Percentiles rank a stretch among this genome's conserved stretches.
These are phyloP conservation scores for Xylona heveae DNA, from an alignment of 495 filamentous ascomycete genomes.

Conservation along the genomic window DNA sequence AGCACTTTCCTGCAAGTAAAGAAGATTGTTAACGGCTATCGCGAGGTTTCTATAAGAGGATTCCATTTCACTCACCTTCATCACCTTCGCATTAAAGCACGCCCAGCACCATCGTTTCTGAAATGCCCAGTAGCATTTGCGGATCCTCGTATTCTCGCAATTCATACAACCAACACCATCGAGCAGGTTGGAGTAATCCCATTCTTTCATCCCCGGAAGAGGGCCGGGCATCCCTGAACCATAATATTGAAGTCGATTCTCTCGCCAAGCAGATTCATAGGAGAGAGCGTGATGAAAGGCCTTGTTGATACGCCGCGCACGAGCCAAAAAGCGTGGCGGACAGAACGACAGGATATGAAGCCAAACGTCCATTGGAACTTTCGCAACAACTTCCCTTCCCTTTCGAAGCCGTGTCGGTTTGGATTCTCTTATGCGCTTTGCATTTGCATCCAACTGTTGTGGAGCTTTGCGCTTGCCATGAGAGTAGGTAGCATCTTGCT, in stretches of 20 bases:
- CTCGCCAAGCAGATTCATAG: constrained; percentile 10
- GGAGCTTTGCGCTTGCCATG: too few species aligned
- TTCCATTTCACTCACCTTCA: constrained; percentile 7
- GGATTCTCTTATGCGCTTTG: constrained; percentile 5
- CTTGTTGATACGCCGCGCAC: constrained; percentile 9
- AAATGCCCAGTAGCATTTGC: constrained; percentile 16
- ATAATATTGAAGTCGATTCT: constrained; percentile 9
- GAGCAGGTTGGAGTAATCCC: constrained; percentile 13
- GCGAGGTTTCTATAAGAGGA: not conserved
- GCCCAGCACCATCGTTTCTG: constrained; percentile 13
- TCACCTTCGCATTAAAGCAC: constrained; percentile 10
- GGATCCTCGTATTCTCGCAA: constrained; percentile 7
- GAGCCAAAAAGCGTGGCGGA: constrained; percentile 7
- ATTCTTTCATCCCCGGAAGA: constrained; percentile 11
- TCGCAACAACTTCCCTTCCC: constrained; percentile 4
- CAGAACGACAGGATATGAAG: constrained; percentile 8
- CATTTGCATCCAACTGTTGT: too few species aligned
- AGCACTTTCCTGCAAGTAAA: constrained; percentile 1
- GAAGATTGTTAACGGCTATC: not conserved
- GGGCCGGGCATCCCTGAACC: constrained; percentile 9
- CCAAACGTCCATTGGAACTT: constrained; percentile 9
- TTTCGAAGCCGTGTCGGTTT: constrained; percentile 7
- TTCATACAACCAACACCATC: constrained; percentile 14
- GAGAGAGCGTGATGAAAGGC: constrained; percentile 6
- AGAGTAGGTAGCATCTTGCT: too few species aligned